A percentile compares a stretch with the other conserved stretches of the same genome.
These are phyloP conservation scores for Arthrobotrys entomopaga DNA, from an alignment of 2,329 filamentous ascomycete species.

Conservation along the genomic window DNA sequence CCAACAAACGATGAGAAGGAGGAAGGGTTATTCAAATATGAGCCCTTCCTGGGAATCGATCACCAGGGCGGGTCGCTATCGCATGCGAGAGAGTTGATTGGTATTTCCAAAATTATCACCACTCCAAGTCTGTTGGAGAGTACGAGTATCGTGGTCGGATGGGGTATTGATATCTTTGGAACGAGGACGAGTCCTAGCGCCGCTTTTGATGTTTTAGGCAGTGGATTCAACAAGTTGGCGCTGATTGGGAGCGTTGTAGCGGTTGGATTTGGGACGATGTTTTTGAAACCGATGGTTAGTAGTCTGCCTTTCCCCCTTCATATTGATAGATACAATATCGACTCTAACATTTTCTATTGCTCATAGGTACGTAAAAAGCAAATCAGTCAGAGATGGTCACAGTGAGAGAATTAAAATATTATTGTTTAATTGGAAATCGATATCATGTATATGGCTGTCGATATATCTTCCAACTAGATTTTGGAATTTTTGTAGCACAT, in stretches of 20 bases:
- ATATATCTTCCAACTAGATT: not conserved
- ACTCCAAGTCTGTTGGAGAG: constrained; percentile 86
- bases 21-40: constrained; percentile 83
- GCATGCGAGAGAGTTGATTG: constrained; percentile 82
- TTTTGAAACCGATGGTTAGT: constrained; percentile 86
- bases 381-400: constrained; percentile 62
- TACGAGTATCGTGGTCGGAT: constrained; percentile 88
- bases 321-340: constrained; percentile 1
- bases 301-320: constrained; percentile 1
- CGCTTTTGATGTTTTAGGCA: constrained; percentile 90
- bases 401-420: constrained; percentile 15
- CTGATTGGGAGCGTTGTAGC: constrained; percentile 85
- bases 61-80: constrained; percentile 77
- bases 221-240: constrained; percentile 90
- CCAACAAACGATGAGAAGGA: constrained; percentile 80
- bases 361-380: constrained; percentile 66
- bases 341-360: not conserved
- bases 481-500: not conserved
- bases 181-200: constrained; percentile 87
- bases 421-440: not conserved
- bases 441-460: not conserved
- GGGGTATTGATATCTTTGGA: constrained; percentile 87
- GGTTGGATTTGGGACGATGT: constrained; percentile 77
- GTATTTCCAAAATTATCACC: constrained; percentile 77
- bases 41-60: constrained; percentile 82